Conservation (phyloP, 768 basidiomycete species). For the Cystobasidium onofrii region DNA sequence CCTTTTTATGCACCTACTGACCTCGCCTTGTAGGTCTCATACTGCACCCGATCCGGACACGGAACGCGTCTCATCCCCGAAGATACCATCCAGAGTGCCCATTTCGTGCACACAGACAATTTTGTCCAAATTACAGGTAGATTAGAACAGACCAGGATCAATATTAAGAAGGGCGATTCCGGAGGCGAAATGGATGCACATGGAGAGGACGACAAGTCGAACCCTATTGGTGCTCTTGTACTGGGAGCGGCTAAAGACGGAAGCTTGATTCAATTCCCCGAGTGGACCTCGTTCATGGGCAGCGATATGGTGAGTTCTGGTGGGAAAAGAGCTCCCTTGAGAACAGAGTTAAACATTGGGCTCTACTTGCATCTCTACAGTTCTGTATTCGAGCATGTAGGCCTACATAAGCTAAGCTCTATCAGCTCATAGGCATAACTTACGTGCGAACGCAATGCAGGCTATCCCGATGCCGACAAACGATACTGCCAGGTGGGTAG, state of each 20-base stretch:
- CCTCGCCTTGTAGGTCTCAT: constrained; percentile 53
- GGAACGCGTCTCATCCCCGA: constrained; percentile 40
- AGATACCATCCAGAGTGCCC: constrained; percentile 40
- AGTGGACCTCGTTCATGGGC: constrained; percentile 53
- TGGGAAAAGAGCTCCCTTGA: too few species aligned
- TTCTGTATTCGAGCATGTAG: constrained; percentile 43
- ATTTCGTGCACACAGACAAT: constrained; percentile 38
- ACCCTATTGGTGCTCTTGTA: constrained; percentile 57
- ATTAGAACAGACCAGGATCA: constrained; percentile 58
- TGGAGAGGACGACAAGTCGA: constrained; percentile 51
- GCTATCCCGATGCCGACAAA: background rate
- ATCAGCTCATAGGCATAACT: too few species aligned
- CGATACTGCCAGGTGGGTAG: constrained; percentile 1
- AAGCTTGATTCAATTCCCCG: constrained; percentile 53
- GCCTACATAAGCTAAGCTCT: background rate
- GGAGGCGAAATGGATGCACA: constrained; percentile 64
- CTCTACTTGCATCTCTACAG: too few species aligned
- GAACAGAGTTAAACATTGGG: too few species aligned
- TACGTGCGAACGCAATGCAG: too few species aligned
- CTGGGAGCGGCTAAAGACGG: constrained; percentile 56
- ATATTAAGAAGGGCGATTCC: constrained; percentile 58
- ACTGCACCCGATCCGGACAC: constrained; percentile 55
- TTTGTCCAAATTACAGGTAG: constrained; percentile 48
- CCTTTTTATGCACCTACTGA: background rate
- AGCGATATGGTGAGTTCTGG: constrained; percentile 51